phyloP scores from a whole-genome alignment of 78 protist genomes.

The Salpingoeca rosetta region DNA sequence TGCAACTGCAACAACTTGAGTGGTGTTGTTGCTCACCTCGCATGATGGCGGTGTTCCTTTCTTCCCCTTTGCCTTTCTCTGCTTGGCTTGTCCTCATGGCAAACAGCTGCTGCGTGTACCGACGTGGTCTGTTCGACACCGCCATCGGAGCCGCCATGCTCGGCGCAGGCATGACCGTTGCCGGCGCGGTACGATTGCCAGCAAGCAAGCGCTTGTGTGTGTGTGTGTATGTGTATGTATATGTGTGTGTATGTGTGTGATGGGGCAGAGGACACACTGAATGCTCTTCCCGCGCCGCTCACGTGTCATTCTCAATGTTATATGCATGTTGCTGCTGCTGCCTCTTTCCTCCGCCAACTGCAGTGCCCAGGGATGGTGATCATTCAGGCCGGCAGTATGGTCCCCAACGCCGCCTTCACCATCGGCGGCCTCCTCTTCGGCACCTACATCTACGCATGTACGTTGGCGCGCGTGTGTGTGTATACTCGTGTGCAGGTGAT shows the following conservation, averaged over 20 bases:
- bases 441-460: background rate
- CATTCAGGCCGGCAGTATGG: background rate
- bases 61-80: too few species aligned
- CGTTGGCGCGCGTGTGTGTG: too few species aligned
- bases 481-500: too few species aligned
- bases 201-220: background rate
- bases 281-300: too few species aligned
- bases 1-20: background rate
- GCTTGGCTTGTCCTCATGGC: background rate
- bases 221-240: background rate
- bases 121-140: background rate
- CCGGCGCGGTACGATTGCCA: background rate
- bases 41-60: too few species aligned
- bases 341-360: background rate
- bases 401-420: background rate
- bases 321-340: background rate
- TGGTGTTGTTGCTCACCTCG: background rate
- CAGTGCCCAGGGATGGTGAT: background rate
- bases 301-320: too few species aligned
- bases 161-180: constrained; percentile 5
- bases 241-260: background rate
- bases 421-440: background rate
- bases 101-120: background rate
- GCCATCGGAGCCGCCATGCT: background rate
- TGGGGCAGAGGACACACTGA: too few species aligned